Evolutionary conservation across 371 early-diverging fungal species (phyloP).

Genomic region (Syncephalastrum racemosum): DNA sequence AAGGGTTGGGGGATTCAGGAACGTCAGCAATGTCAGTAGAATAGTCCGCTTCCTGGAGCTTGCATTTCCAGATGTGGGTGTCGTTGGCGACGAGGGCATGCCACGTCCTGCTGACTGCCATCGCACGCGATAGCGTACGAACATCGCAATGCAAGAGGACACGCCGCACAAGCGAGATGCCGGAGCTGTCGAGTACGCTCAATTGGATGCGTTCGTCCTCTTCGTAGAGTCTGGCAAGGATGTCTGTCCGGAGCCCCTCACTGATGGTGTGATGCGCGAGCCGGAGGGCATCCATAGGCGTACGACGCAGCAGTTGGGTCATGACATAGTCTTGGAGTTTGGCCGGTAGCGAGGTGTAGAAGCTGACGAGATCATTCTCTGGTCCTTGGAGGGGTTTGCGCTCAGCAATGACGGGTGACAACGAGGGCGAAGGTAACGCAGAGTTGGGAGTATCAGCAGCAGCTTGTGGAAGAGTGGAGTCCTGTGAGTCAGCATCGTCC

Average conservation of each 20-base stretch:
- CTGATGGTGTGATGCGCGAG: slow-evolving; percentile 74
- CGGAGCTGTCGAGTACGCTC: no score
- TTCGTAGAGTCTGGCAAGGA: slow-evolving; percentile 62
- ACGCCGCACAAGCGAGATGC: slow-evolving; percentile 53
- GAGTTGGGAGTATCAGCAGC: slow-evolving; percentile 16
- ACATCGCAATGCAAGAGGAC: slow-evolving; percentile 81
- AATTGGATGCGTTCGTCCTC: no score
- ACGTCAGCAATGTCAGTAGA: background rate
- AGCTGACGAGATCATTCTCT: background rate
- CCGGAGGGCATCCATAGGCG: slow-evolving; percentile 72
- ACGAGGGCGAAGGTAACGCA: slow-evolving; percentile 20
- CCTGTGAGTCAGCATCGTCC: no score
- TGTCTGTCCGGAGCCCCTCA: slow-evolving; percentile 84
- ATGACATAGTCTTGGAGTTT: slow-evolving; percentile 17
- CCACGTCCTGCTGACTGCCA: slow-evolving; percentile 78
- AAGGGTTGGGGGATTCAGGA: slow-evolving; percentile 3
- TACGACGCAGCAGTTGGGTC: slow-evolving; percentile 21
- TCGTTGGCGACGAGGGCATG: slow-evolving; percentile 72
- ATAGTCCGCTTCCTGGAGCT: slow-evolving; percentile 14
- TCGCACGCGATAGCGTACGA: slow-evolving; percentile 71
- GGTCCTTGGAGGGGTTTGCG: slow-evolving; percentile 2
- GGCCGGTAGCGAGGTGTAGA: slow-evolving; percentile 11
- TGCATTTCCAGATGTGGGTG: slow-evolving; percentile 51
- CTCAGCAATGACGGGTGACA: slow-evolving; percentile 10
- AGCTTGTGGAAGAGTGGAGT: background rate